phyloP scores from a whole-genome alignment of 495 filamentous ascomycete genomes.

The Schizothecium vesticola region DNA sequence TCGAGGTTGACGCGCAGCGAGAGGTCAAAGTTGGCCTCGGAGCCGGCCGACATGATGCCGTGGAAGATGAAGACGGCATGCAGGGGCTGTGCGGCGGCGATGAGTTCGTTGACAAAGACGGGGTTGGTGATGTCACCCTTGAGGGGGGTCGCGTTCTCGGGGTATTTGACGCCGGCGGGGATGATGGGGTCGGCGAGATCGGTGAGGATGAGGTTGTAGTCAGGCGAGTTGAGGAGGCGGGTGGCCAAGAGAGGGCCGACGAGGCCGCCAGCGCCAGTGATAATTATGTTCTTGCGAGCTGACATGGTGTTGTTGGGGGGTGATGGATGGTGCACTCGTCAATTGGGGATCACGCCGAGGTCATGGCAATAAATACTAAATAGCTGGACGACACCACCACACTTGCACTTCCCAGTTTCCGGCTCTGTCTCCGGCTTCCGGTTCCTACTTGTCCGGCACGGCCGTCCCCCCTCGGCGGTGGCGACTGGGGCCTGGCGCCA shows the following conservation, averaged over 20 bases:
- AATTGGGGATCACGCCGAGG: background rate
- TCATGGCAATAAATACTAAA: background rate
- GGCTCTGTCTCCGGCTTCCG: background rate
- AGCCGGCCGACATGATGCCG: slow-evolving; percentile 77
- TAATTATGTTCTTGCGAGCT: slow-evolving; percentile 50
- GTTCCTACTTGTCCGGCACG: background rate
- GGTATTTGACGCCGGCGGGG: slow-evolving; percentile 47
- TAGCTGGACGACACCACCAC: background rate
- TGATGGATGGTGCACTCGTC: background rate
- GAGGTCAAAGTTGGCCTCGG: slow-evolving; percentile 70
- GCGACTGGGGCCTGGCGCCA: background rate
- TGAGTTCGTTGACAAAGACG: slow-evolving; percentile 42
- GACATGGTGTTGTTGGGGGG: background rate
- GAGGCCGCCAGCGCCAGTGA: slow-evolving; percentile 68
- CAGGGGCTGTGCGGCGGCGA: slow-evolving; percentile 43
- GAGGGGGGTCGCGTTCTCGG: slow-evolving; percentile 49
- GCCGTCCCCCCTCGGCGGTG: background rate
- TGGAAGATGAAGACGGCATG: slow-evolving; percentile 72
- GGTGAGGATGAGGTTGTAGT: slow-evolving; percentile 56
- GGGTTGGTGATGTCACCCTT: slow-evolving; percentile 59
- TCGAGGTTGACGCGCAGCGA: slow-evolving; percentile 71
- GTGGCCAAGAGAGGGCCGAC: slow-evolving; percentile 62
- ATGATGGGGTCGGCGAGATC: slow-evolving; percentile 56
- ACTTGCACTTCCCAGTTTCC: background rate
- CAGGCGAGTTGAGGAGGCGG: slow-evolving; percentile 52